Base-by-base conservation (phyloP, 31 red algal genomes). In the Odonthalia washingtoniensis region DNA sequence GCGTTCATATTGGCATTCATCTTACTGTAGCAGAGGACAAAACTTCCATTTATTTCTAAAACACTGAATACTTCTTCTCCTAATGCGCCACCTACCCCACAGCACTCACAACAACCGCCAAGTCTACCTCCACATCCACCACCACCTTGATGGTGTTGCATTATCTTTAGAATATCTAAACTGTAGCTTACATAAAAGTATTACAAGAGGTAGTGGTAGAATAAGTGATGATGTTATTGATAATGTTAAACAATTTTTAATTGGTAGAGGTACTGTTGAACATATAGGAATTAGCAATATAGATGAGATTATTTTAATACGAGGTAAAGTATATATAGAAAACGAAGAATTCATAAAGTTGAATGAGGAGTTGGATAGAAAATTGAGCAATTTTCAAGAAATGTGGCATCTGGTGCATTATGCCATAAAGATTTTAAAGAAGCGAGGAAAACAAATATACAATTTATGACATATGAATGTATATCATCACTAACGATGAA, bases 131-230 rank as follows among this genome's bases (percentile, higher is more conserved):
- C n/a, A n/a, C n/a, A n/a, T n/a, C n/a, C n/a, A n/a, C n/a, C n/a
- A n/a, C n/a, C n/a, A n/a, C n/a, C n/a, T n/a, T n/a, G 95, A 97
- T 64, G 95, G 95, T 63, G 83, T 97, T 2, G 91, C 90, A 6
- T 53, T 93, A 26, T 90, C 88, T 0, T 83, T 97, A n/a, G 84
- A 84, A 44, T 97, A 97, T 60, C 72, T 44, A 14, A 24, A 84
- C 32, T 74, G 95, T 0, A 21, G 39, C 65, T 61, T 97, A 4
- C 68, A 28, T 28, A 45, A 17, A 12, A 91, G 91, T 32, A 75
- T 78, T 27, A 97, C 95, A 0, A 67, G 95, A 35, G 95, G 95
- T 30, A 83, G 76, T 43, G 95, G 95, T 1, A 65, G 76, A 31
- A 44, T 87, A 61, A 91, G 95, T 1, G 95, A 97, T 64, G 83